Conservation (phyloP, 2,329 filamentous ascomycete species). For the Ceratocystis lukuohia region DNA sequence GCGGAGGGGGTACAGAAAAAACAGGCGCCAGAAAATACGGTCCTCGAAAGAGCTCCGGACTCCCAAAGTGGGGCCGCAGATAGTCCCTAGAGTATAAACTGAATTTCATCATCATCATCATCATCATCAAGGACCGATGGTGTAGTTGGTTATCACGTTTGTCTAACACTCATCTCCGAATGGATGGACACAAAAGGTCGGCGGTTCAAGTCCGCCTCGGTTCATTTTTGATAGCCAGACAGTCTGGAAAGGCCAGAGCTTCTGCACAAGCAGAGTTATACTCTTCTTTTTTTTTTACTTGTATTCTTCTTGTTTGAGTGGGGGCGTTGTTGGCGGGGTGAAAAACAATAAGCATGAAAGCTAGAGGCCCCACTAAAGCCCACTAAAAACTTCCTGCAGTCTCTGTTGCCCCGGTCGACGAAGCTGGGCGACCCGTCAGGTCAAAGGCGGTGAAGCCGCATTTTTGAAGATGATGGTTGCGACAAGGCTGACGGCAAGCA, state of each 20-base stretch:
- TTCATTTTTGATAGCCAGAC: background rate
- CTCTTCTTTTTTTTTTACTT: background rate
- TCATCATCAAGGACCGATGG: constrained; percentile 9
- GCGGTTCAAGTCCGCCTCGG: constrained; percentile 14
- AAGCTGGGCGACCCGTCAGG: background rate
- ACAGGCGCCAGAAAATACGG: too few relatives aligned
- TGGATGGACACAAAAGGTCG: constrained; percentile 13
- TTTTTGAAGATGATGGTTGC: background rate
- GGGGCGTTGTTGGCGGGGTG: background rate
- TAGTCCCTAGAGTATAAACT: too few relatives aligned
- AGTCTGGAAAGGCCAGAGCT: background rate
- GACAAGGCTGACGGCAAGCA: background rate
- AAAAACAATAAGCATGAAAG: background rate
- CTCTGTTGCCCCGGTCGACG: constrained; percentile 8
- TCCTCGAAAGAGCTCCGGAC: too few relatives aligned
- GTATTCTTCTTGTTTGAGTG: background rate
- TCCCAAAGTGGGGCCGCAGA: too few relatives aligned
- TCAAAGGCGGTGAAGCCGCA: constrained; percentile 6
- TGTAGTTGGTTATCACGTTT: constrained; percentile 16
- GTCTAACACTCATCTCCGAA: constrained; percentile 8
- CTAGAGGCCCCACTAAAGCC: background rate
- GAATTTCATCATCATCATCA: too few relatives aligned
- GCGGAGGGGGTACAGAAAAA: too few relatives aligned
- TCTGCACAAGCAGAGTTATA: background rate
- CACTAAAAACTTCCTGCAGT: background rate